phyloP scores from a whole-genome alignment of 2,329 filamentous ascomycete genomes.

The Cercospora citrullina region DNA sequence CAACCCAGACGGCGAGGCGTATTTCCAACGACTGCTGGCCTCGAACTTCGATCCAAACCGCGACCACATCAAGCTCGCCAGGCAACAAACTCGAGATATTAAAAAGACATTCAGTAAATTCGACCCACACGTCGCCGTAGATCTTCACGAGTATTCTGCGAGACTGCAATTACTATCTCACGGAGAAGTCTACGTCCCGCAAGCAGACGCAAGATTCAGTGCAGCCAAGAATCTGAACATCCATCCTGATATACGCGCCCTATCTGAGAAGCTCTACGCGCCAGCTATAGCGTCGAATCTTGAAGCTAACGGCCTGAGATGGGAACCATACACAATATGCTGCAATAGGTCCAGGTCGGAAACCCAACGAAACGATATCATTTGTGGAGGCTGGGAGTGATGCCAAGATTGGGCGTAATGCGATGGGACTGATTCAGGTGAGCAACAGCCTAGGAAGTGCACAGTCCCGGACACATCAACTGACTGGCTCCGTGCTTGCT shows the following conservation, averaged over 20 bases:
- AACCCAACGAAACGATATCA: slow-evolving; percentile 31
- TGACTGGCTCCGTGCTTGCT: not conserved
- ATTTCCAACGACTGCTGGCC: slow-evolving; percentile 40
- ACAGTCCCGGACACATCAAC: not conserved
- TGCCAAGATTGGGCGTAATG: slow-evolving; percentile 43
- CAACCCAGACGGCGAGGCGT: slow-evolving; percentile 42
- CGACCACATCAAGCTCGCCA: slow-evolving; percentile 41
- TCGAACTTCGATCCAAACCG: slow-evolving; percentile 43
- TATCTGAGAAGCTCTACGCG: slow-evolving; percentile 39
- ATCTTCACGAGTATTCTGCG: slow-evolving; percentile 42
- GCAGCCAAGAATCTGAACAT: slow-evolving; percentile 44
- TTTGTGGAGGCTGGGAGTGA: slow-evolving; percentile 41
- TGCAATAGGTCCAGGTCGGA: slow-evolving; percentile 24
- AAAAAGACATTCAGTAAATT: slow-evolving; percentile 38
- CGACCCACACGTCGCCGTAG: slow-evolving; percentile 39
- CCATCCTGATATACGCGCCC: slow-evolving; percentile 36
- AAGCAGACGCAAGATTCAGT: slow-evolving; percentile 40
- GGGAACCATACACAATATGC: slow-evolving; percentile 41
- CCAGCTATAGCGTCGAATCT: slow-evolving; percentile 38
- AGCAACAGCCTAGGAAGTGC: not conserved
- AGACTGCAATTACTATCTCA: slow-evolving; percentile 26
- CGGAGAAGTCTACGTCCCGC: slow-evolving; percentile 37
- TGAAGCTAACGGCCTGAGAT: slow-evolving; percentile 34
- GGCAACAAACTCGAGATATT: slow-evolving; percentile 40
- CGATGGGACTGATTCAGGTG: slow-evolving; percentile 37